Evolutionary conservation across 768 basidiomycete genomes (phyloP).

Genomic region (Pulveroboletus sp.): DNA sequence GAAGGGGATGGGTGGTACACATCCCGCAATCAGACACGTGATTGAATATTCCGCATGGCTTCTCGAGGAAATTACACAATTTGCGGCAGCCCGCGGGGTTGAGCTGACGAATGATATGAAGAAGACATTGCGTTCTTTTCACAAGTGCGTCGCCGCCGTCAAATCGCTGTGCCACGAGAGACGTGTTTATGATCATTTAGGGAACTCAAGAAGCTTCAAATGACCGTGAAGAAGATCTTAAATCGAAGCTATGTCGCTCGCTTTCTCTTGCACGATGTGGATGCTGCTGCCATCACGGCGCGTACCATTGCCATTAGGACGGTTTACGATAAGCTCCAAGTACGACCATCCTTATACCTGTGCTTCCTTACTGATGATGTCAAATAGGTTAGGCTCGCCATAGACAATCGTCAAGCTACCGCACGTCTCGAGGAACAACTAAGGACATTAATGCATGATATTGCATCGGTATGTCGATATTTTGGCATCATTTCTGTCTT

Average conservation of each 20-base stretch:
- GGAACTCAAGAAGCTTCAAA: conserved; percentile 7
- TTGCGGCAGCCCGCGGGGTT: too few relatives aligned
- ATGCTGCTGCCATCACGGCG: conserved; percentile 5
- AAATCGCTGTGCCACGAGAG: neutral
- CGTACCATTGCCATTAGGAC: conserved; percentile 12
- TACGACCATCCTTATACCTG: neutral
- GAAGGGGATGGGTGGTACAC: too few relatives aligned
- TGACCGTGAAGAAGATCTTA: conserved; percentile 4
- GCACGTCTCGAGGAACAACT: conserved; percentile 11
- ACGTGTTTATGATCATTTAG: neutral
- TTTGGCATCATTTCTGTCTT: too few relatives aligned
- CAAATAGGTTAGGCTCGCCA: conserved; percentile 10
- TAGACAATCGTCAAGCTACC: conserved; percentile 7
- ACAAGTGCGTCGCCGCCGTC: conserved; percentile 1
- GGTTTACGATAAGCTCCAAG: conserved; percentile 5
- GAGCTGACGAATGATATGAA: conserved; percentile 3
- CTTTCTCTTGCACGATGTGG: conserved; percentile 9
- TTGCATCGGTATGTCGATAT: too few relatives aligned
- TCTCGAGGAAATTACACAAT: too few relatives aligned
- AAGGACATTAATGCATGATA: neutral
- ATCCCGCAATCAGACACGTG: too few relatives aligned
- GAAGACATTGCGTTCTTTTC: conserved; percentile 1
- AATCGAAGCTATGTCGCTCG: neutral
- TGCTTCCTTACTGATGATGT: neutral
- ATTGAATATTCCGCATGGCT: too few relatives aligned